These are phyloP conservation scores for Zopfia rhizophila DNA, from an alignment of 2,329 filamentous ascomycete genomes.

Conservation along the genomic window DNA sequence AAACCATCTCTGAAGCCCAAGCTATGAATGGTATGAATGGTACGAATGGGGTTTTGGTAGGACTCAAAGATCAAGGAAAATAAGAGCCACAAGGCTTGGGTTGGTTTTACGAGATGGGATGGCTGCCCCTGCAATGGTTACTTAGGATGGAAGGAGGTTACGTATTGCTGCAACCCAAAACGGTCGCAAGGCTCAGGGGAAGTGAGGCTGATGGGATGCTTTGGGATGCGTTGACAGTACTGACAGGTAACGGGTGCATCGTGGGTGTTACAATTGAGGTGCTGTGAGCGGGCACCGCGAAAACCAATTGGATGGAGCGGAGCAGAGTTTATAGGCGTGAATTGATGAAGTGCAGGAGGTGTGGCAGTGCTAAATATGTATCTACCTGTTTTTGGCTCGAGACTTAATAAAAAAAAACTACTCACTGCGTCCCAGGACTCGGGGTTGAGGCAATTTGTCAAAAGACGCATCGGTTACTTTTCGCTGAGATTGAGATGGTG, in stretches of 20 bases:
- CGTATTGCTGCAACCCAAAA: slow-evolving; percentile 2
- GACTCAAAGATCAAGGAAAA: slow-evolving; percentile 11
- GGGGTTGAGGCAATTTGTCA: too few relatives aligned
- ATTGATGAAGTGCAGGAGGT: slow-evolving; percentile 5
- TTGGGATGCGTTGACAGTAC: slow-evolving; percentile 12
- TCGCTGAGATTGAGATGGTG: too few relatives aligned
- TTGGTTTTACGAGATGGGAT: slow-evolving; percentile 13
- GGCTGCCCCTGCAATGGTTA: slow-evolving; percentile 3
- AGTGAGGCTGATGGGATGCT: neutral
- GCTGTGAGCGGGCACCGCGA: slow-evolving; percentile 2
- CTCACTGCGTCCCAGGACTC: slow-evolving; percentile 12
- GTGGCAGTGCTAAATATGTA: slow-evolving; percentile 16
- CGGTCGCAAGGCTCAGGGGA: slow-evolving; percentile 9
- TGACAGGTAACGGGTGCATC: slow-evolving; percentile 21
- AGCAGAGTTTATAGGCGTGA: slow-evolving; percentile 1
- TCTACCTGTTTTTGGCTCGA: slow-evolving; percentile 1
- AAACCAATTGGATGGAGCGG: slow-evolving; percentile 15
- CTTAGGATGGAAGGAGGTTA: too few relatives aligned
- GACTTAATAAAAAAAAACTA: neutral
- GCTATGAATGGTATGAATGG: slow-evolving; percentile 9
- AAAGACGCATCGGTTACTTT: too few relatives aligned
- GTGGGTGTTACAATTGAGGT: neutral
- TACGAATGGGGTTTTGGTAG: slow-evolving; percentile 3
- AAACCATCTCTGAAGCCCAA: slow-evolving; percentile 1
- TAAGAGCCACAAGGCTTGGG: slow-evolving; percentile 18